Evolutionary conservation across 306 rosid species (phyloP).

Genomic region (Begonia loranthoides): DNA sequence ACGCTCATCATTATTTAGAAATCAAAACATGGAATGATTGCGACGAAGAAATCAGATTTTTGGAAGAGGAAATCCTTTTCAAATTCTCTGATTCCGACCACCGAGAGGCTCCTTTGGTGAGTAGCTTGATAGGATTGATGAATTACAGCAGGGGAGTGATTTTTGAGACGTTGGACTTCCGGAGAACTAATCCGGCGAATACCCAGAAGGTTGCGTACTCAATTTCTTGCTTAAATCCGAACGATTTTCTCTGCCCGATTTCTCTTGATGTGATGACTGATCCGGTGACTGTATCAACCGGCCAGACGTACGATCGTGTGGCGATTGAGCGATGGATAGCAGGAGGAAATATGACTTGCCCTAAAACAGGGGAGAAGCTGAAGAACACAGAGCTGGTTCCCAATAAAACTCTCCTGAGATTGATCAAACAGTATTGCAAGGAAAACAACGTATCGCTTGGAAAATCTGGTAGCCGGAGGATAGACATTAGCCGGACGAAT

Average conservation of each 20-base stretch:
- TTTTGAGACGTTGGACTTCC: constrained; percentile 34
- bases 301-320: constrained; percentile 76
- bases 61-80: constrained; percentile 37
- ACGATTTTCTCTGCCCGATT: constrained; percentile 77
- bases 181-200: constrained; percentile 9
- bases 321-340: constrained; percentile 70
- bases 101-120: constrained; percentile 29
- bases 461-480: constrained; percentile 7
- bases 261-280: constrained; percentile 70
- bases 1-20: constrained; percentile 29
- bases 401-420: constrained; percentile 32
- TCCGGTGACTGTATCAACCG: constrained; percentile 79
- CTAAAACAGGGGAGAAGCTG: constrained; percentile 74
- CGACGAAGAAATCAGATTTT: constrained; percentile 37
- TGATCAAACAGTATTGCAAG: constrained; percentile 40
- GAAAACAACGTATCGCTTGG: constrained; percentile 21
- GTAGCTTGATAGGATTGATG: constrained; percentile 48
- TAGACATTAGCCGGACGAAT: constrained; percentile 21
- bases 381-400: constrained; percentile 41
- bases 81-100: constrained; percentile 12
- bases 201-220: constrained; percentile 18
- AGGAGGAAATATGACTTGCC: constrained; percentile 55
- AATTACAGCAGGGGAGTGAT: constrained; percentile 47
- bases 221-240: constrained; percentile 27
- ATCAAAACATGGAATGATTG: constrained; percentile 51